These are phyloP conservation scores for Didymella arachidicola DNA, from an alignment of 2,329 filamentous ascomycete genomes.

Conservation along the genomic window DNA sequence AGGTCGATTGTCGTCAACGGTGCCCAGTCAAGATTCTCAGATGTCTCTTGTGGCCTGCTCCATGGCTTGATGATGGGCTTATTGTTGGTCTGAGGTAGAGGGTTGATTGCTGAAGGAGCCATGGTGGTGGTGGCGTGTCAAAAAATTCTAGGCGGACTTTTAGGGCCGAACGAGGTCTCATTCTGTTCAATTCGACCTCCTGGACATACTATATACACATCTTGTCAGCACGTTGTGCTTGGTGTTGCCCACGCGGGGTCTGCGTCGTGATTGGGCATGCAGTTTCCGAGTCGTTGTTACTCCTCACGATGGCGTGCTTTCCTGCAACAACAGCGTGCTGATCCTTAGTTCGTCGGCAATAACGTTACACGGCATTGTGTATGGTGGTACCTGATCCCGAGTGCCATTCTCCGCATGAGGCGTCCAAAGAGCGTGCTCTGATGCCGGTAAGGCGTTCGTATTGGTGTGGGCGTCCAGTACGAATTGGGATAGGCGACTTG, in stretches of 20 bases:
- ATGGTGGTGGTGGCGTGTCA: constrained; percentile 10
- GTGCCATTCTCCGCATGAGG: constrained; percentile 2
- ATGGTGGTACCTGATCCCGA: not conserved
- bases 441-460: constrained; percentile 1
- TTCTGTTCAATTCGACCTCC: too few relatives aligned
- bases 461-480: not conserved
- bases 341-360: constrained; percentile 13
- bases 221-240: not conserved
- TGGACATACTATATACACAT: not conserved
- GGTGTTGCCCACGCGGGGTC: constrained; percentile 16
- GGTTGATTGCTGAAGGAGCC: constrained; percentile 27
- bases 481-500: not conserved
- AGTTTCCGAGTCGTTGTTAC: constrained; percentile 10
- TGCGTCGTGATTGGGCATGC: constrained; percentile 17
- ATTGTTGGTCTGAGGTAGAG: constrained; percentile 11
- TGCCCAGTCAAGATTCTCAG: constrained; percentile 34
- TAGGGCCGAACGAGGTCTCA: too few relatives aligned
- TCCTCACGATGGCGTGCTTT: constrained; percentile 35
- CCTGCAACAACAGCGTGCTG: constrained; percentile 16
- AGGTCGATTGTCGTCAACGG: constrained; percentile 31
- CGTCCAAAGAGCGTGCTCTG: constrained; percentile 11
- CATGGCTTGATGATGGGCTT: constrained; percentile 27
- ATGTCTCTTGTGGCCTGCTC: constrained; percentile 30
- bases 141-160: not conserved
- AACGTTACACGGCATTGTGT: not conserved